Conservation (phyloP, 2,329 filamentous ascomycete genomes). For the Verruconis gallopava region DNA sequence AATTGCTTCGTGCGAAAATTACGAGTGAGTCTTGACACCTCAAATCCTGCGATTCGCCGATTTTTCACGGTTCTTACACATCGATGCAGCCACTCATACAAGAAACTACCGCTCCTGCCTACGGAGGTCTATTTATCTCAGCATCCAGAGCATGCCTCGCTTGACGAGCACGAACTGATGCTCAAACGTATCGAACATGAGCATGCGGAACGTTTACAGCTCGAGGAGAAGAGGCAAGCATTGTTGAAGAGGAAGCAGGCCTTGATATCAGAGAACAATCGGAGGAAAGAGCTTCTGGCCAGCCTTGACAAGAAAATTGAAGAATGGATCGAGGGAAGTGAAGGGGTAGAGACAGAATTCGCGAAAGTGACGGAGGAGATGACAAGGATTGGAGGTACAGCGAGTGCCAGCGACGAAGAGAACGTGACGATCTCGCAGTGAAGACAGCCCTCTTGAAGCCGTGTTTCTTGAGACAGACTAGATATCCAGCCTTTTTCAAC, state of each 20-base stretch:
- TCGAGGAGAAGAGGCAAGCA: slow-evolving; percentile 69
- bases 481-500: too few species aligned
- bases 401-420: not conserved
- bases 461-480: too few species aligned
- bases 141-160: slow-evolving; percentile 60
- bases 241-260: slow-evolving; percentile 51
- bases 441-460: too few species aligned
- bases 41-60: not conserved
- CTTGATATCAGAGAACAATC: slow-evolving; percentile 68
- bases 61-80: slow-evolving; percentile 14
- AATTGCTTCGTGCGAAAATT: slow-evolving; percentile 79
- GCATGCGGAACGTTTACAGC: slow-evolving; percentile 64
- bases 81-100: slow-evolving; percentile 65
- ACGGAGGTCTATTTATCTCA: slow-evolving; percentile 66
- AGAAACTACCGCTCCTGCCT: slow-evolving; percentile 71
- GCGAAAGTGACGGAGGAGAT: slow-evolving; percentile 41
- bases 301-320: slow-evolving; percentile 87
- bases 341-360: slow-evolving; percentile 76
- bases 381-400: not conserved
- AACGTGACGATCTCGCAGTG: too few species aligned
- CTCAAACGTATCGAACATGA: slow-evolving; percentile 86
- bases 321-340: slow-evolving; percentile 83
- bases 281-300: slow-evolving; percentile 82
- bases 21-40: slow-evolving; percentile 50
- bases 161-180: slow-evolving; percentile 71